Percentiles rank a stretch among this genome's conserved stretches.
These are phyloP conservation scores for Cladobotryum mycophilum DNA, from an alignment of 2,329 filamentous ascomycete species.

Conservation along the genomic window DNA sequence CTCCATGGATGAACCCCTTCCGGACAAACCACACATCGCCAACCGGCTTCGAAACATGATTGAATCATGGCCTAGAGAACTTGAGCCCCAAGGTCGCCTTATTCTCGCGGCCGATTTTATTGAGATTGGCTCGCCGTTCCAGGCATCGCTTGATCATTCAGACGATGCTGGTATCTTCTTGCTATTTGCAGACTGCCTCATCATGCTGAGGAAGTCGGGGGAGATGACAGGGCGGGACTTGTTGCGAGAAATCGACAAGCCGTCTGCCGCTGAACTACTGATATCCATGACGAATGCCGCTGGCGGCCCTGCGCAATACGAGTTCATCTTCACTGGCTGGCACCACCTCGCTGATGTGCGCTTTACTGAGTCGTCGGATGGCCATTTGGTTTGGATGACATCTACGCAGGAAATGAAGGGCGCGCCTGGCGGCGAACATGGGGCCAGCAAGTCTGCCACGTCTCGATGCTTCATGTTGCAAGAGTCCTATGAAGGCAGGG, in stretches of 20 bases:
- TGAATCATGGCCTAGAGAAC: constrained; percentile 66
- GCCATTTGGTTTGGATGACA: constrained; percentile 61
- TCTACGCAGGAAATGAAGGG: constrained; percentile 56
- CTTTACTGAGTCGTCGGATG: constrained; percentile 64
- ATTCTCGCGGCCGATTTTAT: constrained; percentile 75
- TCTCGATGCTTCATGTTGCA: constrained; percentile 65
- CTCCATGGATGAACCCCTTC: constrained; percentile 70
- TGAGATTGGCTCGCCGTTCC: constrained; percentile 69
- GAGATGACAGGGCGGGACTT: constrained; percentile 68
- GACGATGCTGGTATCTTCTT: constrained; percentile 66
- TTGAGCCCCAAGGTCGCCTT: constrained; percentile 70
- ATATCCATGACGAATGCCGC: constrained; percentile 58
- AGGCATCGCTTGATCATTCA: constrained; percentile 31
- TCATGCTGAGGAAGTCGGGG: constrained; percentile 66
- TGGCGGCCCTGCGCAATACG: constrained; percentile 55
- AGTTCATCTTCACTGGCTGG: constrained; percentile 71
- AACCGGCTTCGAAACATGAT: constrained; percentile 71
- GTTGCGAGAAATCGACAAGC: constrained; percentile 78
- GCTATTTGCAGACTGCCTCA: constrained; percentile 75
- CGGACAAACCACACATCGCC: constrained; percentile 66
- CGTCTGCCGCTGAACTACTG: constrained; percentile 57
- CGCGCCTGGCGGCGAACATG: constrained; percentile 38
- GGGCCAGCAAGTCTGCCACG: constrained; percentile 43
- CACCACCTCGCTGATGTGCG: constrained; percentile 63
- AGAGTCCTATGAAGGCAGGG: constrained; percentile 72